Base-by-base conservation (phyloP, 768 basidiomycete species). In the Trametes meyenii region DNA sequence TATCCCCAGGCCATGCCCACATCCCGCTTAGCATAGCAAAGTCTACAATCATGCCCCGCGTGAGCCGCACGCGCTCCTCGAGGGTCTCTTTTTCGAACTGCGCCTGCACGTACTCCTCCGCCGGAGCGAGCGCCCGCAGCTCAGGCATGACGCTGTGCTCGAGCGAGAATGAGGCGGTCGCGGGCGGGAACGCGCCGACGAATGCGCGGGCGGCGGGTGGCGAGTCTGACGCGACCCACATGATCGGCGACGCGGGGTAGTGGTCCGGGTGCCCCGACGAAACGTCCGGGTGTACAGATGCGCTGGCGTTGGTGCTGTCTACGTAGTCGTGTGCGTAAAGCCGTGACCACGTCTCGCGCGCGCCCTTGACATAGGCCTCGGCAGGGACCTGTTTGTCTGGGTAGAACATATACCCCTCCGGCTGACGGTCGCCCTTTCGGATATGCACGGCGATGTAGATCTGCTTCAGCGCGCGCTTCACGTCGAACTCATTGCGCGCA, bases 41-140 rank as follows among this genome's bases (percentile, higher is more conserved):
- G 71, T 90, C 89, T 6, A 89, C 82, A 49, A 90, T 70, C 78
- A 85, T 83, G 1, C 88, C 89, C 50, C 77, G 78, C 17, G 87
- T 89, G 26, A 82, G 77, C n/a, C 67, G 67, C 16, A 81, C 71
- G 57, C 86, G 74, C 48, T 78, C 76, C 38, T 73, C 73, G 8
- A 72, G 58, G n/a, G 72, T 66, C 21, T 84, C 66, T 43, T 68
- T 57, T 51, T 78, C 69, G 63, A 86, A 90, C 35, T 79, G 73
- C 23, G 73, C 69, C 72, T 88, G 88, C 35, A 77, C 73, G 66
- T 90, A 90, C 49, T 80, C 82, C 21, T 67, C 69, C 21, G 76
- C 77, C 64, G 85, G 85, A 19, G 81, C 83, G 21, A 88, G 67
- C 2, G 70, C 73, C 24, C 76, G 75, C 44, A 88, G 71, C 45